Percentiles rank a stretch among this genome's conserved stretches.
Evolutionary conservation across 1,284 basidiomycete genomes (phyloP).

Genomic region (Wallemia ichthyophaga): DNA sequence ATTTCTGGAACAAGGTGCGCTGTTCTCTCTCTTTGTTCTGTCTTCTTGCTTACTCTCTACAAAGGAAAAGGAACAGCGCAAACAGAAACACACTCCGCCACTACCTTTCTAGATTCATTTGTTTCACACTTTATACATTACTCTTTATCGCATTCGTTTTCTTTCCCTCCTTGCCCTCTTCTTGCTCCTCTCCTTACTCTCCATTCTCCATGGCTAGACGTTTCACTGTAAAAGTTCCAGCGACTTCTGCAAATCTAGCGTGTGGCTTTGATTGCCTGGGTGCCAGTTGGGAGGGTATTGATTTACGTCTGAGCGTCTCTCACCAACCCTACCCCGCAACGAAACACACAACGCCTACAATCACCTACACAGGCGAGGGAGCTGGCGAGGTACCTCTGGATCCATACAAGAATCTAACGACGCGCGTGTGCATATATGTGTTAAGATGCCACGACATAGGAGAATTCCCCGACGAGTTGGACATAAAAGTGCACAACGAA

Average conservation of each 20-base stretch:
- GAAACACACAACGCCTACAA: constrained; percentile 22
- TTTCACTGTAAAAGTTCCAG: constrained; percentile 51
- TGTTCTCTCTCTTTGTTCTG: not conserved
- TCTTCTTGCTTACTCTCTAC: not conserved
- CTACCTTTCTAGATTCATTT: not conserved
- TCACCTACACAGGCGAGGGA: constrained; percentile 66
- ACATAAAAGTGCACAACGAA: constrained; percentile 58
- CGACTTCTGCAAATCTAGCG: constrained; percentile 92
- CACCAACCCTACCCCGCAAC: constrained; percentile 5
- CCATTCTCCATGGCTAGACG: constrained; percentile 6
- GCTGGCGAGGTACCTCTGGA: constrained; percentile 70
- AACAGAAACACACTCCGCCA: not conserved
- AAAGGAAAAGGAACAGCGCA: not conserved
- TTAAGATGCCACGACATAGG: constrained; percentile 50
- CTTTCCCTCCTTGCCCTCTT: too few species aligned
- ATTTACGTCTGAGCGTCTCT: constrained; percentile 12
- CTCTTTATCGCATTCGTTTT: not conserved
- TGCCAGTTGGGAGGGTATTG: not conserved
- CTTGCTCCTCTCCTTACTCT: too few species aligned
- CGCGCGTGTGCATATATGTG: constrained; percentile 92
- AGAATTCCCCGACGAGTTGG: constrained; percentile 39
- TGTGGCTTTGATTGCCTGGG: constrained; percentile 52
- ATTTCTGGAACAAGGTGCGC: not conserved
- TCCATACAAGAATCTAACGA: constrained; percentile 86
- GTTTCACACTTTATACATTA: not conserved